phyloP scores from a whole-genome alignment of 2,329 filamentous ascomycete genomes.

The Ceratocystis alfenasii region DNA sequence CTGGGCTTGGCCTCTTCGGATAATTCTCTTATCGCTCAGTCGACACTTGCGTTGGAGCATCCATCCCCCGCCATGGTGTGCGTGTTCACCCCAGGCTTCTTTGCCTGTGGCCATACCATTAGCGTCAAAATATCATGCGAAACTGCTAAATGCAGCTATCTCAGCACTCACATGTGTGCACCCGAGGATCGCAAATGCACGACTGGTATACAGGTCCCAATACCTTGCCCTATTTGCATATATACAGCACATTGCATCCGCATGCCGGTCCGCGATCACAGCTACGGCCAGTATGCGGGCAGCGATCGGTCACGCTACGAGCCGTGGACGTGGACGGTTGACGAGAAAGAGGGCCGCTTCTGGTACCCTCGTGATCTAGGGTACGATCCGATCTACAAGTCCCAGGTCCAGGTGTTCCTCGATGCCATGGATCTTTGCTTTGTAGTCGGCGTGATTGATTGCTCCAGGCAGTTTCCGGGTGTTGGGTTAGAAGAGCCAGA shows the following conservation, averaged over 20 bases:
- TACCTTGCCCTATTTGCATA: neutral
- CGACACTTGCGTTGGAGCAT: neutral
- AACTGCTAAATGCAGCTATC: neutral
- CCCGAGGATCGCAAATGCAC: neutral
- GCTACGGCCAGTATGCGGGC: neutral
- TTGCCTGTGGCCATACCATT: constrained; percentile 8
- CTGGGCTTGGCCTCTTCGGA: too few species aligned
- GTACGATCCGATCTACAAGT: constrained; percentile 1
- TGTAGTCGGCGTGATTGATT: constrained; percentile 11
- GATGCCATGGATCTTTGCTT: constrained; percentile 11
- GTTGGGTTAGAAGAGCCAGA: neutral
- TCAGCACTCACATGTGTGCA: constrained; percentile 2
- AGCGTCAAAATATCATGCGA: constrained; percentile 11
- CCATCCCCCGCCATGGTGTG: neutral
- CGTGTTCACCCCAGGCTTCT: constrained; percentile 10
- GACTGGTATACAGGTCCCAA: neutral
- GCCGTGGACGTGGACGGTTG: constrained; percentile 7
- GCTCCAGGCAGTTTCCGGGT: neutral
- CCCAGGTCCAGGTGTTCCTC: neutral
- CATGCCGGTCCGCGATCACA: neutral
- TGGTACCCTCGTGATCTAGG: constrained; percentile 7
- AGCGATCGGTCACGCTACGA: neutral
- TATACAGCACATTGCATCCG: neutral
- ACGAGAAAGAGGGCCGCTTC: neutral
- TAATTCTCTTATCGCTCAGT: too few species aligned